Evolutionary conservation across 2,329 filamentous ascomycete genomes (phyloP).

Genomic region (Teratosphaeria destructans): DNA sequence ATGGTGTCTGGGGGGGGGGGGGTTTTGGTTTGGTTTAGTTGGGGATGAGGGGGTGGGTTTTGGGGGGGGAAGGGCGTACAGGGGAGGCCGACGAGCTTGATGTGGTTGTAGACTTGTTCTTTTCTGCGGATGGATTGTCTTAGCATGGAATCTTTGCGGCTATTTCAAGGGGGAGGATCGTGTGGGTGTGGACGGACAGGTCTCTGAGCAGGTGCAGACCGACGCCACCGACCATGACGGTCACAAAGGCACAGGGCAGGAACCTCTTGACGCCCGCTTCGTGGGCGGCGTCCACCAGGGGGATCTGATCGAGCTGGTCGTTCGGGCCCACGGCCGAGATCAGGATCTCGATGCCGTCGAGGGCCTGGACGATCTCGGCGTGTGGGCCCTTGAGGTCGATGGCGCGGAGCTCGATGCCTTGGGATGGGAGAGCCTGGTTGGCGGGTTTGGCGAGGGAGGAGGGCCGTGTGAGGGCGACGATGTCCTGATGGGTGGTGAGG

Average conservation of each 20-base stretch:
- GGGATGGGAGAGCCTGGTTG: conserved; percentile 29
- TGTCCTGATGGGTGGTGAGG: conserved; percentile 27
- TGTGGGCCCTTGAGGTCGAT: conserved; percentile 34
- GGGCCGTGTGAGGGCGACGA: conserved; percentile 39
- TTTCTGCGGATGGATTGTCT: conserved; percentile 24
- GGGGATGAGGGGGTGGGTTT: neutral
- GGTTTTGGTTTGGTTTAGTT: neutral
- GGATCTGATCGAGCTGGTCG: conserved; percentile 14
- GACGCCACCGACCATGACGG: conserved; percentile 34
- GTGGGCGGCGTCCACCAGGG: conserved; percentile 21
- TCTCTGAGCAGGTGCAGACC: conserved; percentile 26
- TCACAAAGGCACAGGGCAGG: conserved; percentile 23
- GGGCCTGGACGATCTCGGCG: conserved; percentile 32
- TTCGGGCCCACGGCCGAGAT: conserved; percentile 19
- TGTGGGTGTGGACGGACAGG: conserved; percentile 11
- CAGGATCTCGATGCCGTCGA: conserved; percentile 29
- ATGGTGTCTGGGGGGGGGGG: conserved; percentile 28
- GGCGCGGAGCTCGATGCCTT: conserved; percentile 35
- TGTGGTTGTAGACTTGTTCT: conserved; percentile 40
- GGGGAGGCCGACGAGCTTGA: conserved; percentile 39
- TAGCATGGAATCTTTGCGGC: neutral
- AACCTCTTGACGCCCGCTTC: conserved; percentile 22
- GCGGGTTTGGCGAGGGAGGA: conserved; percentile 36
- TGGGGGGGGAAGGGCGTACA: conserved; percentile 23
- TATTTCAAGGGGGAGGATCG: neutral